Percentiles rank a stretch among this genome's conserved stretches.
These are phyloP conservation scores for Vigna radiata DNA, from an alignment of 306 rosid genomes.

Conservation along the genomic window DNA sequence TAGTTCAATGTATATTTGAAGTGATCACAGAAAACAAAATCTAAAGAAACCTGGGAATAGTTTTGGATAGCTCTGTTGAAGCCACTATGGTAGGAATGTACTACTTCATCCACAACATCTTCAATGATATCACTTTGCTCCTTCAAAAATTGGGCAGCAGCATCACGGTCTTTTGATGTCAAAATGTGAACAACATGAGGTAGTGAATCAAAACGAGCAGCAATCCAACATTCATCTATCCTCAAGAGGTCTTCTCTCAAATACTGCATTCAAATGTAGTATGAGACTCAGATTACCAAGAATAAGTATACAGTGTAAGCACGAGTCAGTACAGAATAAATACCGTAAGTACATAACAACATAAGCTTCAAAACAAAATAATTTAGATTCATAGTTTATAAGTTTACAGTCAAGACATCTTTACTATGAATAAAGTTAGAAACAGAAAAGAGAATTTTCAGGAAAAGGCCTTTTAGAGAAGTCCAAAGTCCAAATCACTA, in stretches of 20 bases:
- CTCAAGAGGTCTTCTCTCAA: conserved; percentile 79
- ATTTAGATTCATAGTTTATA: not conserved
- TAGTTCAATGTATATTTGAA: conserved; percentile 4
- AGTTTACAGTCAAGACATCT: not conserved
- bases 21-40: conserved; percentile 31
- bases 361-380: not conserved
- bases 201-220: conserved; percentile 97
- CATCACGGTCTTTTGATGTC: conserved; percentile 97
- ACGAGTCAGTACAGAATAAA: conserved; percentile 20
- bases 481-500: too few relatives aligned
- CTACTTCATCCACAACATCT: conserved; percentile 99
- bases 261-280: conserved; percentile 66
- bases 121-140: conserved; percentile 97
- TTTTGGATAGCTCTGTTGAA: conserved; percentile 99
- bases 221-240: conserved; percentile 89
- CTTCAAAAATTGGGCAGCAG: conserved; percentile 77
- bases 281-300: conserved; percentile 40
- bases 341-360: not conserved
- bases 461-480: too few relatives aligned
- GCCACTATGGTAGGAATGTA: conserved; percentile 92
- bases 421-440: not conserved
- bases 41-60: conserved; percentile 88
- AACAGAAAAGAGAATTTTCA: too few relatives aligned
- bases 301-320: conserved; percentile 11
- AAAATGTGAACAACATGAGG: conserved; percentile 99